Percentiles rank a stretch among this genome's conserved stretches.
Conservation (phyloP, 441 rosid genomes). For the Melastoma candidum region DNA sequence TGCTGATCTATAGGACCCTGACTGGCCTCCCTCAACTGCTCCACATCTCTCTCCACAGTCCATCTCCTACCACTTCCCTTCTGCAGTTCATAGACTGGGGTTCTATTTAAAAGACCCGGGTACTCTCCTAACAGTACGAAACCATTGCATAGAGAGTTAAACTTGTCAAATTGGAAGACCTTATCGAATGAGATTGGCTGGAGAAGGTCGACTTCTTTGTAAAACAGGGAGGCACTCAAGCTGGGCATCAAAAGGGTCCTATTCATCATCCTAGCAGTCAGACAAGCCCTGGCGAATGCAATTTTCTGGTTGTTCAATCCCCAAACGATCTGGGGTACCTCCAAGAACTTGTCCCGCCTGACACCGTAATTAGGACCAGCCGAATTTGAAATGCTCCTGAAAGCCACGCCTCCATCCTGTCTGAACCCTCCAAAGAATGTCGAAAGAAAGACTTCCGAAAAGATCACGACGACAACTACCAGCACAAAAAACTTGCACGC, state of each 20-base stretch:
- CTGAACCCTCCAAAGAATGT: slow-evolving; percentile 20
- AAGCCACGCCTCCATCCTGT: slow-evolving; percentile 15
- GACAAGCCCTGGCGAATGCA: slow-evolving; percentile 88
- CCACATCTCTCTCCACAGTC: slow-evolving; percentile 68
- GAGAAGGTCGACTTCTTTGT: slow-evolving; percentile 69
- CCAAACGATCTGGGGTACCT: slow-evolving; percentile 95
- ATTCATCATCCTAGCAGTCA: slow-evolving; percentile 76
- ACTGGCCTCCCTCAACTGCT: slow-evolving; percentile 44
- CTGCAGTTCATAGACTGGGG: slow-evolving; percentile 34
- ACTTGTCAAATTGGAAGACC: slow-evolving; percentile 60
- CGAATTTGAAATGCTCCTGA: slow-evolving; percentile 16
- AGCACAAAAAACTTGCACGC: slow-evolving; percentile 49
- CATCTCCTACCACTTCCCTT: slow-evolving; percentile 98
- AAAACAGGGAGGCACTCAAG: slow-evolving; percentile 84
- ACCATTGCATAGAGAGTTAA: slow-evolving; percentile 61
- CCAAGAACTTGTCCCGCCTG: slow-evolving; percentile 53
- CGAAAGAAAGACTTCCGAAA: slow-evolving; percentile 34
- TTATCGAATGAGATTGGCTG: slow-evolving; percentile 76
- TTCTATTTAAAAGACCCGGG: slow-evolving; percentile 40
- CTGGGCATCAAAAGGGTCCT: slow-evolving; percentile 90
- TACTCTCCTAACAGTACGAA: slow-evolving; percentile 60
- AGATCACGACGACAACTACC: slow-evolving; percentile 35
- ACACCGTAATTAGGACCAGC: slow-evolving; percentile 26
- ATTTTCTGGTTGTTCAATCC: slow-evolving; percentile 96
- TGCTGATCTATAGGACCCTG: slow-evolving; percentile 34